Conservation (phyloP, 2,329 filamentous ascomycete species). For the Colletotrichum liaoningense region DNA sequence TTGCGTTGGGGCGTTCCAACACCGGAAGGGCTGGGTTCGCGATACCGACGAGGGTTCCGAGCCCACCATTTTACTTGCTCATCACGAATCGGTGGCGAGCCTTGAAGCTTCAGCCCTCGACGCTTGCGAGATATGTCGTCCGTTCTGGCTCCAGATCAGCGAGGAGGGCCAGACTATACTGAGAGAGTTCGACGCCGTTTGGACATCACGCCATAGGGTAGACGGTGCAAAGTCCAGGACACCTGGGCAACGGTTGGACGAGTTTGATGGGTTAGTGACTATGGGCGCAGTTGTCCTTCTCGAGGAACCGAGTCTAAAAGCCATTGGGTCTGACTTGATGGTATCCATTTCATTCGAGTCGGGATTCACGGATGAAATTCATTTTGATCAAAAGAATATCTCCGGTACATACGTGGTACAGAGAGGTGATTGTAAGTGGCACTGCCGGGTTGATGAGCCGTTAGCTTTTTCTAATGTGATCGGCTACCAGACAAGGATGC, state of each 20-base stretch:
- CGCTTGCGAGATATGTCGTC: slow-evolving; percentile 9
- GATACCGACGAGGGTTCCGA: background rate
- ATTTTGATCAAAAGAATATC: background rate
- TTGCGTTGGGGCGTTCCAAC: slow-evolving; percentile 1
- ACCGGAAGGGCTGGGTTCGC: slow-evolving; percentile 8
- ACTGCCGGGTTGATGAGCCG: too few species aligned
- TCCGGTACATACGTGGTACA: background rate
- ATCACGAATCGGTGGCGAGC: slow-evolving; percentile 8
- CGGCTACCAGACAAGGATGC: background rate
- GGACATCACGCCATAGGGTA: background rate
- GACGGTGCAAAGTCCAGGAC: background rate
- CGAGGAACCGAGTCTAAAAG: background rate
- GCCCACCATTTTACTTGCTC: background rate
- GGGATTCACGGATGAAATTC: background rate
- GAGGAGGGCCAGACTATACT: background rate
- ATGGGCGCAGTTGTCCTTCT: slow-evolving; percentile 4
- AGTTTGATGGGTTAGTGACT: background rate
- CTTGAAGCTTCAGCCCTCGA: background rate
- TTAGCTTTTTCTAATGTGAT: background rate
- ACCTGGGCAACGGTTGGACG: background rate
- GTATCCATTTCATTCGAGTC: background rate
- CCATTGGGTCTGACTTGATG: background rate
- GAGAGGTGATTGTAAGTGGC: background rate
- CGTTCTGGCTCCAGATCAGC: slow-evolving; percentile 9
- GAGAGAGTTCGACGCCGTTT: background rate